Evolutionary conservation across 176 grass and related monocot species (phyloP).

Genomic region (Thinopyrum elongatum): DNA sequence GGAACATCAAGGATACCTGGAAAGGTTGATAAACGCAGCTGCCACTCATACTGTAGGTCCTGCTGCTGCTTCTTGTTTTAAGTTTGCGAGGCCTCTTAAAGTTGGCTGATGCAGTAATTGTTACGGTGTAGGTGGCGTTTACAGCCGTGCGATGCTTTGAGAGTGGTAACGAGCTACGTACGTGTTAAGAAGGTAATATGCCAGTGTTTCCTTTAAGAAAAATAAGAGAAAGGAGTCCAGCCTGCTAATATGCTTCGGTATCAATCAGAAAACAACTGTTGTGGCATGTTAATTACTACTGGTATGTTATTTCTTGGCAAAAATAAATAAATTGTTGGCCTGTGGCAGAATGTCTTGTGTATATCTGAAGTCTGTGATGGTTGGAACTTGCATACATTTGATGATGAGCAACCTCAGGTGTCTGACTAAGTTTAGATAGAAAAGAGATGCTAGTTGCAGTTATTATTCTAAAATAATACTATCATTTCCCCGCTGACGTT

Average conservation of each 20-base stretch:
- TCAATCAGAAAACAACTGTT: not conserved
- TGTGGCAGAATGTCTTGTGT: not conserved
- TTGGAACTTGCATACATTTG: not conserved
- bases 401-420: not conserved
- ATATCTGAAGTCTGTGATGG: not conserved
- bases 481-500: not conserved
- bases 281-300: not conserved
- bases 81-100: not conserved
- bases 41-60: conserved; percentile 2
- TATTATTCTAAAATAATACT: not conserved
- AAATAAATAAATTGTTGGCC: not conserved
- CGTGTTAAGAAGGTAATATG: not conserved
- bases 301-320: not conserved
- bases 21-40: conserved; percentile 55
- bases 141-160: conserved; percentile 33
- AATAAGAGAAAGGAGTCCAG: not conserved
- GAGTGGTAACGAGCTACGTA: not conserved
- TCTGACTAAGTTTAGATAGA: not conserved
- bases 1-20: conserved; percentile 90
- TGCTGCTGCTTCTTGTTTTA: not conserved
- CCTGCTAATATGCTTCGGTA: not conserved
- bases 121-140: conserved; percentile 37
- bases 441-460: not conserved
- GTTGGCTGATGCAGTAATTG: conserved; percentile 22
- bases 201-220: not conserved